These are phyloP conservation scores for Botrytis elliptica DNA, from an alignment of 2,329 filamentous ascomycete species.

Conservation along the genomic window DNA sequence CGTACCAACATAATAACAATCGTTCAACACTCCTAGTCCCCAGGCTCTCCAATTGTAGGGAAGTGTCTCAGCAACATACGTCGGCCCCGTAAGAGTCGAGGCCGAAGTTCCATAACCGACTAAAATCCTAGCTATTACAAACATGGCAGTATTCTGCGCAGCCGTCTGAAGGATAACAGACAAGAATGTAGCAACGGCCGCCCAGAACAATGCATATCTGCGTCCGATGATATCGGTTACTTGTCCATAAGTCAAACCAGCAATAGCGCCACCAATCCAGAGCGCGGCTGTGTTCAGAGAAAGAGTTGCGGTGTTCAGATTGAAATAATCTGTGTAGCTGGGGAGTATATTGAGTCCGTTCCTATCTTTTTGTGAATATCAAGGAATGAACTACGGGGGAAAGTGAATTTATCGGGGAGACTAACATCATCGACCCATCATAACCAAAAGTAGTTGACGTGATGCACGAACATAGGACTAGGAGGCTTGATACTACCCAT, in stretches of 20 bases:
- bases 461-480: slow-evolving; percentile 25
- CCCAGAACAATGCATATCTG: slow-evolving; percentile 27
- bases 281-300: slow-evolving; percentile 55
- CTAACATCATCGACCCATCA: slow-evolving; percentile 31
- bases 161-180: slow-evolving; percentile 30
- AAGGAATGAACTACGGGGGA: not conserved
- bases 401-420: not conserved
- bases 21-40: slow-evolving; percentile 43
- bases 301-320: slow-evolving; percentile 50
- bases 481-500: slow-evolving; percentile 19
- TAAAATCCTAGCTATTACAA: slow-evolving; percentile 30
- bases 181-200: slow-evolving; percentile 26
- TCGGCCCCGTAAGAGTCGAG: slow-evolving; percentile 44
- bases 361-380: not conserved
- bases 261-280: slow-evolving; percentile 52
- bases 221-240: slow-evolving; percentile 43
- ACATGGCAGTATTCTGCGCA: slow-evolving; percentile 32
- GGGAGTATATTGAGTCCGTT: slow-evolving; percentile 59
- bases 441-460: slow-evolving; percentile 32
- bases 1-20: slow-evolving; percentile 38
- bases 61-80: slow-evolving; percentile 52
- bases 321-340: slow-evolving; percentile 55
- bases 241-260: slow-evolving; percentile 42
- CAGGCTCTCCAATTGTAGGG: slow-evolving; percentile 46
- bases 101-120: slow-evolving; percentile 30